phyloP scores from a whole-genome alignment of 1,139 yeast genomes.

The Zygoascus sp. region DNA sequence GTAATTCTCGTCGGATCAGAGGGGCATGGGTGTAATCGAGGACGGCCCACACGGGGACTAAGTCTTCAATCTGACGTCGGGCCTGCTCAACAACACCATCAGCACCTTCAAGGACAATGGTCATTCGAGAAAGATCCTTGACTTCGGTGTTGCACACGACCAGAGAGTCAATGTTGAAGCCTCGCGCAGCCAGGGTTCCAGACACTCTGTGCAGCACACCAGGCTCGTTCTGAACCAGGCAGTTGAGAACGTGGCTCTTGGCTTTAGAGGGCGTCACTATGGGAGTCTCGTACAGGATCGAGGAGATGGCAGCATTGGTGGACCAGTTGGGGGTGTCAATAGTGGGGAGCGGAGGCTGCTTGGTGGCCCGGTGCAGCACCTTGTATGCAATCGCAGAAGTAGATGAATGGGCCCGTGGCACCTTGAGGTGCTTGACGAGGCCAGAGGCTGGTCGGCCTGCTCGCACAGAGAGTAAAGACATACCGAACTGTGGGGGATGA shows the following conservation, averaged over 20 bases:
- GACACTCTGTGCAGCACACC: conserved; percentile 93
- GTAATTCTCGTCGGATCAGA: conserved; percentile 83
- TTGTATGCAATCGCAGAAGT: conserved; percentile 97
- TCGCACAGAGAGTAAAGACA: not conserved
- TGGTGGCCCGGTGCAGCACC: conserved; percentile 73
- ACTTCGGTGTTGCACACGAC: conserved; percentile 97
- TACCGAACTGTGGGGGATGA: too few species aligned
- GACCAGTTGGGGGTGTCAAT: conserved; percentile 94
- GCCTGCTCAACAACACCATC: conserved; percentile 98
- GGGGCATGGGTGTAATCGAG: conserved; percentile 89
- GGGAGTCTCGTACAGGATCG: conserved; percentile 93
- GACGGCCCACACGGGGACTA: conserved; percentile 97
- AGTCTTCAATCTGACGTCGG: conserved; percentile 95
- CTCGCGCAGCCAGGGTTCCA: conserved; percentile 95
- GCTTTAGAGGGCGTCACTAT: conserved; percentile 47
- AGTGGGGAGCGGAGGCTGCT: conserved; percentile 91
- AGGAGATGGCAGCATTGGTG: conserved; percentile 91
- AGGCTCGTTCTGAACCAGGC: conserved; percentile 97
- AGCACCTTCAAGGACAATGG: conserved; percentile 89
- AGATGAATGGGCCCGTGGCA: conserved; percentile 38
- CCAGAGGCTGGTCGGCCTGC: not conserved
- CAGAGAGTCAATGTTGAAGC: conserved; percentile 94
- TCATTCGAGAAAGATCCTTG: conserved; percentile 92
- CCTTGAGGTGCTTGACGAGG: conserved; percentile 2
- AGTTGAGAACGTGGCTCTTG: conserved; percentile 81